Percentiles rank a stretch among this genome's conserved stretches.
Conservation (phyloP, 352 stramenopile species). For the Phytophthora fragariaefolia region DNA sequence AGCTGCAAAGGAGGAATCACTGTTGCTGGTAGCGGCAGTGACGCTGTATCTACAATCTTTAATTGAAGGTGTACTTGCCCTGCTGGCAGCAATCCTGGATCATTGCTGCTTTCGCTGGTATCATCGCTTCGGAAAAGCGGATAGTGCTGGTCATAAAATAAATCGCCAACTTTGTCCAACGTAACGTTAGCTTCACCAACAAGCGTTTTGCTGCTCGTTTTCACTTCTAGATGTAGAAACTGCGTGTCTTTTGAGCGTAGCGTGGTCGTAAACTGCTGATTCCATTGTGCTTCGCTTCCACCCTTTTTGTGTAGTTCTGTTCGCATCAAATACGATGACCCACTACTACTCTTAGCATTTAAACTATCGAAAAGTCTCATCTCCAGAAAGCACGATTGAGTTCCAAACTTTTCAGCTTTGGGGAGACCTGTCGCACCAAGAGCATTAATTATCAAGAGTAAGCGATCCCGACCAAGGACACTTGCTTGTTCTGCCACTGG, state of each 20-base stretch:
- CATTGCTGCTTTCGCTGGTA: conserved; percentile 11
- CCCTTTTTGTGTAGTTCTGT: conserved; percentile 83
- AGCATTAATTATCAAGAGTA: conserved; percentile 63
- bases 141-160: conserved; percentile 74
- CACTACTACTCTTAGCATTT: conserved; percentile 15
- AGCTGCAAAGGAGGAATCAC: conserved; percentile 41
- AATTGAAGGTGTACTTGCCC: conserved; percentile 77
- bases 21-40: conserved; percentile 3
- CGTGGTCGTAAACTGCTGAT: conserved; percentile 73
- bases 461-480: conserved; percentile 17
- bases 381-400: conserved; percentile 75
- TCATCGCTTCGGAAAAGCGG: conserved; percentile 47
- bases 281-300: conserved; percentile 83
- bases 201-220: conserved; percentile 70
- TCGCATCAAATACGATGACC: conserved; percentile 44
- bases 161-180: conserved; percentile 47
- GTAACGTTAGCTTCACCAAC: conserved; percentile 65
- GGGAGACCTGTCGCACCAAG: conserved; percentile 60
- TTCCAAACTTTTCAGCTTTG: conserved; percentile 82
- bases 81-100: conserved; percentile 27
- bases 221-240: conserved; percentile 58
- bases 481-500: conserved; percentile 35
- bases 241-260: conserved; percentile 65
- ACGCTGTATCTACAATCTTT: conserved; percentile 55
- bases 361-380: conserved; percentile 48